Conservation (phyloP, 2,329 filamentous ascomycete genomes). For the Cercospora janseana region DNA sequence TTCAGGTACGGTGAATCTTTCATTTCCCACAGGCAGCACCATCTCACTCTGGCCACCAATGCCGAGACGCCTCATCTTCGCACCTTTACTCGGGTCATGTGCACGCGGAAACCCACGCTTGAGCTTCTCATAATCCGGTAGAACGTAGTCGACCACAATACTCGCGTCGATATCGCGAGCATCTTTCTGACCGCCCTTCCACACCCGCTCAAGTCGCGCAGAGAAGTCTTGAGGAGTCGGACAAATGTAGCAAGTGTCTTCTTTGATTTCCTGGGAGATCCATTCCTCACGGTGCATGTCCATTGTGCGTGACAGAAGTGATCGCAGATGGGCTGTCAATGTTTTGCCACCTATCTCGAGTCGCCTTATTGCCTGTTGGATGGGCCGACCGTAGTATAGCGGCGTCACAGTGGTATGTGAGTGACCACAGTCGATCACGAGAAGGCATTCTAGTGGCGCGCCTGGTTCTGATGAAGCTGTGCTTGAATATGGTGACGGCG, state of each 20-base stretch:
- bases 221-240: constrained; percentile 52
- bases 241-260: constrained; percentile 74
- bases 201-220: constrained; percentile 73
- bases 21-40: constrained; percentile 81
- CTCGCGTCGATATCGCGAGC: constrained; percentile 46
- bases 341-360: constrained; percentile 91
- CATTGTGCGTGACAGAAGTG: constrained; percentile 87
- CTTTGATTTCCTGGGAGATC: constrained; percentile 95
- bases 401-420: constrained; percentile 91
- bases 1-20: constrained; percentile 87
- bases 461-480: constrained; percentile 37
- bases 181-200: constrained; percentile 71
- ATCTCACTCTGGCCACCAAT: constrained; percentile 63
- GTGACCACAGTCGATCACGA: constrained; percentile 88
- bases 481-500: constrained; percentile 35
- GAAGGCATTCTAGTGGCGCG: constrained; percentile 52
- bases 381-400: constrained; percentile 72
- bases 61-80: constrained; percentile 50
- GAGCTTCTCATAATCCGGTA: constrained; percentile 71
- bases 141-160: constrained; percentile 84
- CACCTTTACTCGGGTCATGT: constrained; percentile 67
- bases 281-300: constrained; percentile 93
- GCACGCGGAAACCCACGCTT: constrained; percentile 70
- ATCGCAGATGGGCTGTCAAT: constrained; percentile 87
- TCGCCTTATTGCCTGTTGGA: constrained; percentile 78